phyloP scores from a whole-genome alignment of 225 moss, liverwort and hornwort genomes.

The Neckera pumila region DNA sequence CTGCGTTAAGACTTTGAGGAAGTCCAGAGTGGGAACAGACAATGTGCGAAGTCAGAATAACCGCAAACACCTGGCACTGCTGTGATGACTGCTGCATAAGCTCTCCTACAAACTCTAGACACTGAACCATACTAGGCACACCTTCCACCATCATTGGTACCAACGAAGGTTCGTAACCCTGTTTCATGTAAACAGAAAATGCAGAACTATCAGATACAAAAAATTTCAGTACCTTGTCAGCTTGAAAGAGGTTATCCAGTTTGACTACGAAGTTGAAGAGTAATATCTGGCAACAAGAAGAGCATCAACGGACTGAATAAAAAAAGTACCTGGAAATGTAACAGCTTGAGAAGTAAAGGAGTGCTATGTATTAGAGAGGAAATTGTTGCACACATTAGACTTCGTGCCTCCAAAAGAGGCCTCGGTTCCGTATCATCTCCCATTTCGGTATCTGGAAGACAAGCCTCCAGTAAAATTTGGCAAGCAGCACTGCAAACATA shows the following conservation, averaged over 20 bases:
- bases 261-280: not conserved
- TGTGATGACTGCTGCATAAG: conserved; percentile 85
- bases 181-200: not conserved
- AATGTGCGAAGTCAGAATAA: conserved; percentile 65
- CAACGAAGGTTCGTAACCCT: conserved; percentile 85
- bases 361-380: conserved; percentile 65
- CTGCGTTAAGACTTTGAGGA: conserved; percentile 73
- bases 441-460: conserved; percentile 58
- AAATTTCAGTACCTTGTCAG: not conserved
- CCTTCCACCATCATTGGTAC: conserved; percentile 97
- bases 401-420: conserved; percentile 77
- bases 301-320: not conserved
- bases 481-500: too few species aligned
- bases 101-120: conserved; percentile 80
- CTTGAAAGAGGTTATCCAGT: not conserved
- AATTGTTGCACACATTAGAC: conserved; percentile 64
- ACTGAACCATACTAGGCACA: conserved; percentile 88
- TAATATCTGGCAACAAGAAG: not conserved
- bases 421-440: conserved; percentile 63
- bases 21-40: conserved; percentile 55
- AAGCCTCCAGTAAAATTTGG: conserved; percentile 91
- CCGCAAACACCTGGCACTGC: conserved; percentile 77
- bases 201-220: not conserved
- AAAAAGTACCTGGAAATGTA: conserved; percentile 78
- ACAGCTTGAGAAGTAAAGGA: conserved; percentile 75